Conservation (phyloP, 768 basidiomycete genomes). For the Udeniomyces megalosporus region DNA sequence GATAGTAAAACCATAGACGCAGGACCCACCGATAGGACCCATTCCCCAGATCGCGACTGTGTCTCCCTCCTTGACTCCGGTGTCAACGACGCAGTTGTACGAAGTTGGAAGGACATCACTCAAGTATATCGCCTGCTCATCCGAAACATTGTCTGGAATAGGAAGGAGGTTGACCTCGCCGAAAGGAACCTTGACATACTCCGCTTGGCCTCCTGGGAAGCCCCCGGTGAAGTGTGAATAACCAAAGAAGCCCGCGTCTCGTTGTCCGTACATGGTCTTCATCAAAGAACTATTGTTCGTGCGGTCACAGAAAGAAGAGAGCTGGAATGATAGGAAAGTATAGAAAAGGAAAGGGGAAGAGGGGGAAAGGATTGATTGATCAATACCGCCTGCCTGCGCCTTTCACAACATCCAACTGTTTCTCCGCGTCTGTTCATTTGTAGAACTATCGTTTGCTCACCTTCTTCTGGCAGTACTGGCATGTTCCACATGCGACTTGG, state of each 20-base stretch:
- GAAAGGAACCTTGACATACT: slow-evolving; percentile 32
- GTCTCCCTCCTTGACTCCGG: slow-evolving; percentile 55
- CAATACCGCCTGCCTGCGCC: too few relatives aligned
- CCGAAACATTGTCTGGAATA: slow-evolving; percentile 45
- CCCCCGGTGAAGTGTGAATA: slow-evolving; percentile 51
- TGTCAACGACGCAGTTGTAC: slow-evolving; percentile 58
- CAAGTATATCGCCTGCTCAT: slow-evolving; percentile 39
- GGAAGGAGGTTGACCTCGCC: slow-evolving; percentile 47
- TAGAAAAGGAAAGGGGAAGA: too few relatives aligned
- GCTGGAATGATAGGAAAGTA: too few relatives aligned
- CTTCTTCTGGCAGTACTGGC: slow-evolving; percentile 58
- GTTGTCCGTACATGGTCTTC: slow-evolving; percentile 27
- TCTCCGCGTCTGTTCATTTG: too few relatives aligned
- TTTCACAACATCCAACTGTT: too few relatives aligned
- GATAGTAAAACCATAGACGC: neutral
- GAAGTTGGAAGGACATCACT: slow-evolving; percentile 46
- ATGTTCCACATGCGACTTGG: slow-evolving; percentile 58
- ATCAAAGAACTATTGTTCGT: slow-evolving; percentile 50
- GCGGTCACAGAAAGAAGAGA: slow-evolving; percentile 56
- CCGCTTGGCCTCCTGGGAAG: slow-evolving; percentile 55
- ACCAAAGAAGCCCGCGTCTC: slow-evolving; percentile 56
- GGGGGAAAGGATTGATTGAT: too few relatives aligned
- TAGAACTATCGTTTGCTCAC: too few relatives aligned
- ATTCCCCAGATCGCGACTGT: slow-evolving; percentile 50
- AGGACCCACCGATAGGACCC: slow-evolving; percentile 14